Base-by-base conservation (phyloP, 83 land plant species). In the Thuja plicata region DNA sequence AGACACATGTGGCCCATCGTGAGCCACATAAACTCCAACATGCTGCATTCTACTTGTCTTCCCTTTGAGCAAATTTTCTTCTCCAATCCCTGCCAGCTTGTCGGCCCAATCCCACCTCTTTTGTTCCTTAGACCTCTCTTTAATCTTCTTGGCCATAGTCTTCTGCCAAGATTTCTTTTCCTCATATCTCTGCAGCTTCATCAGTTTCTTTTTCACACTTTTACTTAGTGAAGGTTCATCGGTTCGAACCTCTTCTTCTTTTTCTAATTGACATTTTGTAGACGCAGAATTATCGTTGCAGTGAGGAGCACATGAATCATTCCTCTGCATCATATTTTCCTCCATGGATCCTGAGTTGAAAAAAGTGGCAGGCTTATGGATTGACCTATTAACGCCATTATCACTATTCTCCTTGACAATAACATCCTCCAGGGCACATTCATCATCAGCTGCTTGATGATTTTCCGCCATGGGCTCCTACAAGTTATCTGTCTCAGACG, bases 61-160 rank as follows among this genome's bases (percentile, higher is more conserved):
- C n/a, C n/a, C n/a, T n/a, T n/a, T n/a, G n/a, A n/a, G n/a, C n/a
- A n/a, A n/a, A n/a, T n/a, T n/a, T n/a, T 97, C 98, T 52, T 95
- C 97, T 24, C 93, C 11, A 37, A 91, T 90, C 30, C 88, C 74
- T 15, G 98, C 91, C 48, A 96, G 90, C 90, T 92, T 93, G 87
- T 89, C 96, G 48, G 93, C 92, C 99, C 99, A 97, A 60, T 97
- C 99, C 88, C 83, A 86, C n/a, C 95, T 91, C 88, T 95, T 96
- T 85, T 94, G 60, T 90, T 96, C 96, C 19, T 79, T 89, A 34
- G 94, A 93, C 82, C 78, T 87, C 87, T 91, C 92, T 90, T 92
- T 89, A 50, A 84, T 87, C 93, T 93, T 94, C 73, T 96, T 97
- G 78, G 87, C 94, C 43, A 45, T 84, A 7, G 95, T 94, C 87